phyloP scores from a whole-genome alignment of 208 protist genomes.

The Acanthamoeba royreba region DNA sequence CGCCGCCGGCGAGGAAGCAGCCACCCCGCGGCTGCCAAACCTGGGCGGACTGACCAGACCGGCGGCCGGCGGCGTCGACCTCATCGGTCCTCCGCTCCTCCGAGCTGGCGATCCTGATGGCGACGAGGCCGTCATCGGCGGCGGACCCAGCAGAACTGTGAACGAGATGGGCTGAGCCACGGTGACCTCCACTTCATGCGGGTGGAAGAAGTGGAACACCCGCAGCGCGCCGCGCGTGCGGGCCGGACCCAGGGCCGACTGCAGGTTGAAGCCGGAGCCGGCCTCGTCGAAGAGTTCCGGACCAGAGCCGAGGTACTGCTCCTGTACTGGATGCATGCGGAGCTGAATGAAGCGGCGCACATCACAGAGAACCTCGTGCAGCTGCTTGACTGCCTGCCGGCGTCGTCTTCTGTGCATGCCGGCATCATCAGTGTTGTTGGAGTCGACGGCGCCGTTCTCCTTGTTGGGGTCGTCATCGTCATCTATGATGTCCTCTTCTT shows the following conservation, averaged over 20 bases:
- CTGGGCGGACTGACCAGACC: not conserved
- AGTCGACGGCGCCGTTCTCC: not conserved
- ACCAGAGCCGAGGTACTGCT: not conserved
- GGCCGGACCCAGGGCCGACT: not conserved
- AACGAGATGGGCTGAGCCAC: constrained; percentile 4
- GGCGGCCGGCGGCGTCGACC: too few relatives aligned
- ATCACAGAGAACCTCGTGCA: not conserved
- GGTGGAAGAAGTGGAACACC: constrained; percentile 4
- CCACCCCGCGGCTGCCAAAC: not conserved
- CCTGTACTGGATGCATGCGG: constrained; percentile 5
- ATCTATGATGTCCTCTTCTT: not conserved
- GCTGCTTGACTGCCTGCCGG: not conserved
- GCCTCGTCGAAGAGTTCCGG: not conserved
- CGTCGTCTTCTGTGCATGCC: not conserved
- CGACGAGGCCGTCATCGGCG: not conserved
- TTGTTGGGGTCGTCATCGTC: not conserved
- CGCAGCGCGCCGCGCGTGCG: not conserved
- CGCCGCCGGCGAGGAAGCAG: not conserved
- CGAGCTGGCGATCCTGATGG: not conserved
- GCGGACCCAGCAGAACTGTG: not conserved
- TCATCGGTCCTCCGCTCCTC: too few relatives aligned
- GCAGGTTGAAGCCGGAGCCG: not conserved
- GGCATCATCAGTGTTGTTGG: not conserved
- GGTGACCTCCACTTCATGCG: not conserved
- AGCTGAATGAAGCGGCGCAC: not conserved